Conservation (phyloP, 169 alveolate genomes). For the Plasmodium reichenowi region DNA sequence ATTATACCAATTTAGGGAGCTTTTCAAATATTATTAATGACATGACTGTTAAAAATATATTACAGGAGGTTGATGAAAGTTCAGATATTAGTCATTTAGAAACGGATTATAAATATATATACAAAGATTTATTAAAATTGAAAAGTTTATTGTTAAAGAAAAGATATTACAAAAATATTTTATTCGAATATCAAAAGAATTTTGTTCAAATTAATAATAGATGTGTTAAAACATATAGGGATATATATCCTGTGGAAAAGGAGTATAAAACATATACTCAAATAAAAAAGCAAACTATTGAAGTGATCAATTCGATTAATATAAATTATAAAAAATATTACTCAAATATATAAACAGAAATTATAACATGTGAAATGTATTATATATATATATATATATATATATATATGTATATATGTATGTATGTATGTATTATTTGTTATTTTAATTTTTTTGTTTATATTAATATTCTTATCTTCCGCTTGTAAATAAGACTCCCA, state of each 20-base stretch:
- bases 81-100: conserved; percentile 69
- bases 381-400: too few relatives aligned
- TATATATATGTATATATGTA: not conserved
- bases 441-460: conserved; percentile 3
- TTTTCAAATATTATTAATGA: conserved; percentile 61
- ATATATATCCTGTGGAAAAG: conserved; percentile 75
- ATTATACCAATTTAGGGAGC: conserved; percentile 44
- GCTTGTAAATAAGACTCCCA: not conserved
- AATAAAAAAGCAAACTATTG: conserved; percentile 67
- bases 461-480: not conserved
- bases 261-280: conserved; percentile 71
- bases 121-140: conserved; percentile 62
- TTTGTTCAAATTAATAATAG: conserved; percentile 69
- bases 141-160: conserved; percentile 63
- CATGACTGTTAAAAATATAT: conserved; percentile 33
- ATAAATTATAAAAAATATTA: conserved; percentile 57
- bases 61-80: conserved; percentile 48
- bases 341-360: not conserved
- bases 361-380: too few relatives aligned
- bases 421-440: not conserved
- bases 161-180: conserved; percentile 57
- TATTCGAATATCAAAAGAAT: conserved; percentile 61
- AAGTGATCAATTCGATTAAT: conserved; percentile 43
- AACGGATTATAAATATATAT: conserved; percentile 52
- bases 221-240: conserved; percentile 73